phyloP scores from a whole-genome alignment of 208 protist species.

The Acanthamoeba healyi region DNA sequence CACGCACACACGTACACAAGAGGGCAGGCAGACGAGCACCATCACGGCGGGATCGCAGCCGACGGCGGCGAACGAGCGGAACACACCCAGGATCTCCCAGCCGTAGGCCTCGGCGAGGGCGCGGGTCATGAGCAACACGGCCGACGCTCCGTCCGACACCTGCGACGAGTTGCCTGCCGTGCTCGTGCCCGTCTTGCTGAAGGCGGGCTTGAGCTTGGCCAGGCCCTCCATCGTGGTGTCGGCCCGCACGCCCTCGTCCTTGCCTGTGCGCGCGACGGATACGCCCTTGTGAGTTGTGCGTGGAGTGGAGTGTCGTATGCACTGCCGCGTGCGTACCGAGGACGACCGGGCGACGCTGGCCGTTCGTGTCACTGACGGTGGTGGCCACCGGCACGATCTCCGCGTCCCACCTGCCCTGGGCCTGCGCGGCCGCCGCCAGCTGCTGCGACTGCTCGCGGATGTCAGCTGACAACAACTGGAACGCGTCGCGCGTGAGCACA shows the following conservation, averaged over 20 bases:
- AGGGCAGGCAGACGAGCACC: too few relatives aligned
- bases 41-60: constrained; percentile 74
- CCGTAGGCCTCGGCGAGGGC: constrained; percentile 79
- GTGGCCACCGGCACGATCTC: constrained; percentile 83
- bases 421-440: constrained; percentile 81
- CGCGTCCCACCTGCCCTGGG: constrained; percentile 78
- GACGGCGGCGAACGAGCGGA: constrained; percentile 77
- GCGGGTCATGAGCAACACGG: constrained; percentile 65
- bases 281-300: too few relatives aligned
- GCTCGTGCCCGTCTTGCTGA: constrained; percentile 88
- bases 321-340: constrained; percentile 67
- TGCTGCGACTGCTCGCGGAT: constrained; percentile 85
- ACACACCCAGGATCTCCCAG: constrained; percentile 72
- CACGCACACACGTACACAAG: too few relatives aligned
- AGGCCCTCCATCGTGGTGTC: constrained; percentile 84
- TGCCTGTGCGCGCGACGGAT: too few relatives aligned
- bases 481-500: too few relatives aligned
- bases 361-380: constrained; percentile 75
- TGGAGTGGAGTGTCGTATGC: neutral
- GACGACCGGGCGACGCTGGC: neutral
- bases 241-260: constrained; percentile 87
- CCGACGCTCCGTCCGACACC: constrained; percentile 87
- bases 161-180: constrained; percentile 90
- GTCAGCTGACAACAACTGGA: too few relatives aligned
- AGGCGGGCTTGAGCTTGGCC: constrained; percentile 36